These are phyloP conservation scores for Metschnikowia drakensbergensis DNA, from an alignment of 805 yeast species.

Conservation along the genomic window DNA sequence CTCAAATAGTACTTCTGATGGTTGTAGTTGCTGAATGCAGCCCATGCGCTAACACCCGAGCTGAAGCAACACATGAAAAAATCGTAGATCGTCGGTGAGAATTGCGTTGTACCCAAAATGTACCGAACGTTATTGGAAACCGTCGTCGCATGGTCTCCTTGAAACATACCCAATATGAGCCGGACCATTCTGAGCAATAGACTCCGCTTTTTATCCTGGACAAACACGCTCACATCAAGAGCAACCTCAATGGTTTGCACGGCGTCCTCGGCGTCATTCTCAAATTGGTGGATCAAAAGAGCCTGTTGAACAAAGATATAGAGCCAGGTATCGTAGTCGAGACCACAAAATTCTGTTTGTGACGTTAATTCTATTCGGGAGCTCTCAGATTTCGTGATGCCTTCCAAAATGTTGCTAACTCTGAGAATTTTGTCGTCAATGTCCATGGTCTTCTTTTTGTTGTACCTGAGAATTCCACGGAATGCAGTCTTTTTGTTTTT, in stretches of 20 bases:
- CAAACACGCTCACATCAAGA: constrained; percentile 72
- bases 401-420: constrained; percentile 63
- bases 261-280: constrained; percentile 57
- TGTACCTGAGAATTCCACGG: constrained; percentile 61
- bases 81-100: constrained; percentile 63
- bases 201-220: constrained; percentile 57
- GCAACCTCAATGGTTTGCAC: constrained; percentile 64
- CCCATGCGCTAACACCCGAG: constrained; percentile 56
- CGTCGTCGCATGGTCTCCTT: constrained; percentile 47
- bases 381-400: constrained; percentile 31
- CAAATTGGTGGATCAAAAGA: constrained; percentile 57
- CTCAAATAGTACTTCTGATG: constrained; percentile 88
- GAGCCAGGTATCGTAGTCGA: constrained; percentile 80
- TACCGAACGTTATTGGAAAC: constrained; percentile 58
- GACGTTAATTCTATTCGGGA: constrained; percentile 42
- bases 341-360: constrained; percentile 64
- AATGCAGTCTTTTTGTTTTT: constrained; percentile 68
- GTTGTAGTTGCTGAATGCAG: constrained; percentile 66
- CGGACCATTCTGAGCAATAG: constrained; percentile 61
- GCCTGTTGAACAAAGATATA: constrained; percentile 77
- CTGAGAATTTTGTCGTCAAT: constrained; percentile 72
- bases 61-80: constrained; percentile 65
- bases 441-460: constrained; percentile 57
- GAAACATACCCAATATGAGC: constrained; percentile 50
- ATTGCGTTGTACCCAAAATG: constrained; percentile 66